Percentiles rank a stretch among this genome's conserved stretches.
Conservation (phyloP, 1,284 basidiomycete species). For the Microbotryum scabiosae region DNA sequence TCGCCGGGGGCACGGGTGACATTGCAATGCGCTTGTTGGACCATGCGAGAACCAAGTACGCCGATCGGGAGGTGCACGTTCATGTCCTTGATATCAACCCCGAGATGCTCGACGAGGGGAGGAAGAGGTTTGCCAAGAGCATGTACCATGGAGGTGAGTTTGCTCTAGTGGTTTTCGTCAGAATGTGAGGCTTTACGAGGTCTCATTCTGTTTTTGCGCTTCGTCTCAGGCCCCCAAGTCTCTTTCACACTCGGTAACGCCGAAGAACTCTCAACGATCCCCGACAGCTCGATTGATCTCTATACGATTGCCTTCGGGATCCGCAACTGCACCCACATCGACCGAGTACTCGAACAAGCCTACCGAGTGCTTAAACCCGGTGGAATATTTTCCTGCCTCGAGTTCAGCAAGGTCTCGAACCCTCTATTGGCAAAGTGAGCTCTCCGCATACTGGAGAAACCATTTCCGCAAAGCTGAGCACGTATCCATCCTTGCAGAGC, state of each 20-base stretch:
- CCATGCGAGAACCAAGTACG: constrained; percentile 77
- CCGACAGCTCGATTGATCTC: constrained; percentile 77
- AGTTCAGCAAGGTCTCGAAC: constrained; percentile 91
- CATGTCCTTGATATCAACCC: constrained; percentile 92
- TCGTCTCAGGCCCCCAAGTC: constrained; percentile 71
- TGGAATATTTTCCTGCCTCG: constrained; percentile 88
- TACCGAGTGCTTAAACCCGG: constrained; percentile 93
- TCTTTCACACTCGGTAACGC: constrained; percentile 91
- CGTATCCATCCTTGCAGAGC: constrained; percentile 47
- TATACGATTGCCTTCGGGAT: constrained; percentile 99
- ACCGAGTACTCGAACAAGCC: constrained; percentile 79
- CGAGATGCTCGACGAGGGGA: constrained; percentile 90
- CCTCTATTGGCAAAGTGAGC: constrained; percentile 75
- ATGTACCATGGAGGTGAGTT: constrained; percentile 91
- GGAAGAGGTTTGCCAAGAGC: constrained; percentile 81
- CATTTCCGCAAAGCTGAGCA: too few relatives aligned
- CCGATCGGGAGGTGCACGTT: constrained; percentile 78
- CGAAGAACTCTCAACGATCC: constrained; percentile 66
- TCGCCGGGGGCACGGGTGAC: constrained; percentile 96
- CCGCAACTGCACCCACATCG: constrained; percentile 91
- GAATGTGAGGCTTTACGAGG: background rate
- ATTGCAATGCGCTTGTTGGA: constrained; percentile 92
- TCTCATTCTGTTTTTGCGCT: constrained; percentile 34
- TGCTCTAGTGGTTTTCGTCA: constrained; percentile 21
- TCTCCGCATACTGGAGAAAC: background rate